Base-by-base conservation (phyloP, 2,329 filamentous ascomycete genomes). In the Xenoacremonium recifei region DNA sequence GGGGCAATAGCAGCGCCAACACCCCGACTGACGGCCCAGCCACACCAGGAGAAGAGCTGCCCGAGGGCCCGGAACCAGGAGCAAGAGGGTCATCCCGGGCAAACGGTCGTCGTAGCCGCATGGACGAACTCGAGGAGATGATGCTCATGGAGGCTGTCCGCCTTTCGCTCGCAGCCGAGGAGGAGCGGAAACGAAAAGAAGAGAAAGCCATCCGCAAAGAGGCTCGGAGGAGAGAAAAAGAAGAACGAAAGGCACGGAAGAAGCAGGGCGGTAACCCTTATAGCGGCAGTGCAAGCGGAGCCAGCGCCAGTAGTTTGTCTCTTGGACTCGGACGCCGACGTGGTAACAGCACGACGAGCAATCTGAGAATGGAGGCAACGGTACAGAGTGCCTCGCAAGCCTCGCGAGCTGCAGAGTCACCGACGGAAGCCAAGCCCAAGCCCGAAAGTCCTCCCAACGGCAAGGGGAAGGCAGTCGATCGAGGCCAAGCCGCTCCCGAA, bases 131-230 rank as follows among this genome's bases (percentile, higher is more conserved):
- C 0, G 93, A 99, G 62, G 92, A 96, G 36, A 87, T 99, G 73
- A 99, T 99, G 93, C 90, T 97, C 74, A 89, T 93, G 76, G 93
- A 99, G 64, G 93, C 93, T 1, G 95, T 99, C 35, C 78, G 93
- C 29, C 66, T 96, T 21, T 96, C 90, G 35, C 72, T 99, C n/a
- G 90, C 87, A 0, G 85, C 89, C 2, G 93, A 99, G 62, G 92
- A 97, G 58, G 92, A 97, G 31, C 80, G 92, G n/a, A 87, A 89
- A 53, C 85, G 80, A 35, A 93, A 89, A 60, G 86, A 92, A 45
- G 67, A 67, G 30, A 70, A 70, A 50, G 59, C 58, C 5, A 33
- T 62, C 12, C 58, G 63, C 6, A 96, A 95, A 62, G 87, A 93
- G 44, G 84, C 85, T 2, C 96, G 95, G 71, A 89, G 85, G 57